A percentile compares a stretch with the other conserved stretches of the same genome.
These are phyloP conservation scores for Claviceps spartinae DNA, from an alignment of 2,329 filamentous ascomycete species.

Conservation along the genomic window DNA sequence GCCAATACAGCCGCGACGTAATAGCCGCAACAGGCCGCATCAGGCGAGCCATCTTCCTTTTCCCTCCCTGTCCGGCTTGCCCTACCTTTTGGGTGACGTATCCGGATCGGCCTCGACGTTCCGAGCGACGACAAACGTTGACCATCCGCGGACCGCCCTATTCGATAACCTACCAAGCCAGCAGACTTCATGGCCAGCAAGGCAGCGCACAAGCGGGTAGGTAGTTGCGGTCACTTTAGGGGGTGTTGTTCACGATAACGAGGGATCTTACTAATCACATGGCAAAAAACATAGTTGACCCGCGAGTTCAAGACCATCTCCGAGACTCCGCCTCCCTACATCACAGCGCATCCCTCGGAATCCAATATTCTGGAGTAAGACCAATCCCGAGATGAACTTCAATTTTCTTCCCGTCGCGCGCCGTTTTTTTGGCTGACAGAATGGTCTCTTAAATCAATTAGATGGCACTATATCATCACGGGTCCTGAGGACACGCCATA, in stretches of 20 bases:
- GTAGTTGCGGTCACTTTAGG: constrained; percentile 15
- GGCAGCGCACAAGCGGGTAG: constrained; percentile 57
- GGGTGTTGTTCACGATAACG: neutral
- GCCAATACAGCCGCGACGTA: neutral
- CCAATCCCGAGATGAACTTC: neutral
- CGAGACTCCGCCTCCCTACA: constrained; percentile 75
- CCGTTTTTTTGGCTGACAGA: constrained; percentile 2
- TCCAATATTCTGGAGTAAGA: constrained; percentile 74
- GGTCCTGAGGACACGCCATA: constrained; percentile 92
- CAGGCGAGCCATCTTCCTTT: constrained; percentile 1
- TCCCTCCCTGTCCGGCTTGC: neutral
- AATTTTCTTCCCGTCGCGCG: neutral
- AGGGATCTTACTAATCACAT: constrained; percentile 10
- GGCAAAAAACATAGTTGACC: constrained; percentile 31
- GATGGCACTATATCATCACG: constrained; percentile 92
- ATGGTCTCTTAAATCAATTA: constrained; percentile 17
- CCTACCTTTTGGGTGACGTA: constrained; percentile 12
- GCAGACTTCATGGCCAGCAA: constrained; percentile 50
- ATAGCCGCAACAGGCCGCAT: neutral
- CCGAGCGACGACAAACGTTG: neutral
- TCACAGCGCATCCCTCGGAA: constrained; percentile 78
- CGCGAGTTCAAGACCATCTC: constrained; percentile 50
- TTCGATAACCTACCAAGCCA: neutral
- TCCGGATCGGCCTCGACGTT: neutral
- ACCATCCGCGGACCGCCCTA: neutral